Base-by-base conservation (phyloP, 2,329 filamentous ascomycete genomes). In the Calonectria henricotiae region DNA sequence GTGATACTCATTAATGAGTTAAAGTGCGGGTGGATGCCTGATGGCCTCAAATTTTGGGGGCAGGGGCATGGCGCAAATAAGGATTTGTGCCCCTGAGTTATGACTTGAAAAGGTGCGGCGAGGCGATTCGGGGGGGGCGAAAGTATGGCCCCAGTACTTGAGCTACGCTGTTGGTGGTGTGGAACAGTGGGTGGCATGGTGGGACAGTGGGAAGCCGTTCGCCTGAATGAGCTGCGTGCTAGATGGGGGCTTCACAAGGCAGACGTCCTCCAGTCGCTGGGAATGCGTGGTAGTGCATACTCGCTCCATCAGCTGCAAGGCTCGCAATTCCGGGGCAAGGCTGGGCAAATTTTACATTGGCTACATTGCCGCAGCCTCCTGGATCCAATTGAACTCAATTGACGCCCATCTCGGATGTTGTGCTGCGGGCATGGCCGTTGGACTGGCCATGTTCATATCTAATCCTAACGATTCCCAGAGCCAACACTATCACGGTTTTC, bases 231-330 rank as follows among this genome's bases (percentile, higher is more conserved):
- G 63, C 62, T 51, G 68, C 65, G 71, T 73, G 67, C 64, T 54
- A 37, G 49, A 60, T 20, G 47, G 58, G 69, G 64, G 47, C 51
- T 43, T 71, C 71, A 55, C 75, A 78, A 78, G 76, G 76, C 76
- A 78, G 76, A 78, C 71, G 70, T 49, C 51, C 67, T 68, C 68
- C 44, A 72, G 54, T 43, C 43, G 65, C 68, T 78, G 76, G 73
- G 76, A 78, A 74, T 76, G 72, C 66, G 75, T 71, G 76, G 71
- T 78, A 78, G 64, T 65, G 72, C 73, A 74, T 76, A 72, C 67
- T 72, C 60, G 68, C 37, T 69, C 67, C 76, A 65, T 72, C 68
- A 71, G 71, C 74, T 75, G 71, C 74, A 71, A 77, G 73, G 70
- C 76, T 72, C 58, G 70, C 65, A 62, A 39, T 43, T 68, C 37